Evolutionary conservation across 768 basidiomycete species (phyloP).

Genomic region (Russula earlei): DNA sequence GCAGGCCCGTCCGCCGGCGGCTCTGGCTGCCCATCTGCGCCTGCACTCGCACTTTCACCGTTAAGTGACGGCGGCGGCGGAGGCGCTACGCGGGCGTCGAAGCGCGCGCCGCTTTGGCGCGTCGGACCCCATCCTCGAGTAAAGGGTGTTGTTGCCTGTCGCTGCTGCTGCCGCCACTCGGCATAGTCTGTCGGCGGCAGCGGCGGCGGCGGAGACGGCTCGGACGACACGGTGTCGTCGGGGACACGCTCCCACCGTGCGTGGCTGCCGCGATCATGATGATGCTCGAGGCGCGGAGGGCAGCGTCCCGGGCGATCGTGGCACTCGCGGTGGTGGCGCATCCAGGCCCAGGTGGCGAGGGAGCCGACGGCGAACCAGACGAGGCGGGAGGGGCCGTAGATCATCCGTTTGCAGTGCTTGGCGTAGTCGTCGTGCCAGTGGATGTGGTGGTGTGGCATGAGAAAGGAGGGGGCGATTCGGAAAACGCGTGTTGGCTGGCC

Average conservation of each 20-base stretch:
- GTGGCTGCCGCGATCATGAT: slow-evolving; percentile 20
- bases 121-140: no score
- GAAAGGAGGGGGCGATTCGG: no score
- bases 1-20: no score
- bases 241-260: slow-evolving; percentile 22
- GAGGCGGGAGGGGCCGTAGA: slow-evolving; percentile 42
- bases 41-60: neutral
- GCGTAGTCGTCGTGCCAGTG: neutral
- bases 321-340: slow-evolving; percentile 27
- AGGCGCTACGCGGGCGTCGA: neutral
- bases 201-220: neutral
- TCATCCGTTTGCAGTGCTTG: neutral
- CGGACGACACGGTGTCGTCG: neutral
- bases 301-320: slow-evolving; percentile 19
- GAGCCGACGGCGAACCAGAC: slow-evolving; percentile 65
- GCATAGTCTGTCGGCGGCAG: neutral
- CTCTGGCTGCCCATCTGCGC: no score
- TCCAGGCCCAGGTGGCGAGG: slow-evolving; percentile 29
- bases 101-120: neutral
- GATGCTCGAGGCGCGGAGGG: slow-evolving; percentile 28
- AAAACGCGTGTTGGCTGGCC: no score
- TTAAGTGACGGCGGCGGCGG: neutral
- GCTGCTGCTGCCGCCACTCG: no score
- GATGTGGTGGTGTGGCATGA: neutral
- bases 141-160: no score